Evolutionary conservation across 2,329 filamentous ascomycete species (phyloP).

Genomic region (Ophiosphaerella korrae): DNA sequence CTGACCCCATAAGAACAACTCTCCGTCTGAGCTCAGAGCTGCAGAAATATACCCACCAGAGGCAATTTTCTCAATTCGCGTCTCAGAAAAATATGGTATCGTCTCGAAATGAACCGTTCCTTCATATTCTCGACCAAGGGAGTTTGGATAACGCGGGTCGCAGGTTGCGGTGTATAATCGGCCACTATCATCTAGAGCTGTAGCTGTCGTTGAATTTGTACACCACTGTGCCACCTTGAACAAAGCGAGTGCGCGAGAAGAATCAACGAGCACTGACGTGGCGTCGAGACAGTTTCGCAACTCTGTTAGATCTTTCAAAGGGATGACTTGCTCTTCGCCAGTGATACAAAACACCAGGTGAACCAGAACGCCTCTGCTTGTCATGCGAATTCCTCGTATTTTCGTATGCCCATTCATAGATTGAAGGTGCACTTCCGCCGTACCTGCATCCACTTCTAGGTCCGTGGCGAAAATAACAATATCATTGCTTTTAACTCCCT

Average conservation of each 20-base stretch:
- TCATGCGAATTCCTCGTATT: constrained; percentile 14
- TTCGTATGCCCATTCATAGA: neutral
- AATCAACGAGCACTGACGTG: neutral
- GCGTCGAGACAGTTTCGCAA: neutral
- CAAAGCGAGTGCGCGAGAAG: neutral
- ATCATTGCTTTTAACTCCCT: neutral
- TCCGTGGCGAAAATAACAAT: constrained; percentile 19
- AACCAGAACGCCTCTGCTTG: constrained; percentile 7
- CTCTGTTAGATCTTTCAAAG: constrained; percentile 3
- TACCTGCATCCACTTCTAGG: constrained; percentile 6
- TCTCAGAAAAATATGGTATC: constrained; percentile 36
- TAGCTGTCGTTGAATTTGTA: constrained; percentile 30
- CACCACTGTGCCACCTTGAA: constrained; percentile 9
- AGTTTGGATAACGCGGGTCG: constrained; percentile 31
- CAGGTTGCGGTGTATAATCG: constrained; percentile 26
- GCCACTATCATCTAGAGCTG: constrained; percentile 19
- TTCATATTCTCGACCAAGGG: constrained; percentile 25
- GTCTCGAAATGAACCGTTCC: constrained; percentile 7
- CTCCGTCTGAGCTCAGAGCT: constrained; percentile 36
- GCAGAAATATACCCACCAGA: constrained; percentile 41
- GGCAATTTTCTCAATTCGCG: constrained; percentile 25
- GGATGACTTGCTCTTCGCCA: neutral
- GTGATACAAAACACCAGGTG: neutral
- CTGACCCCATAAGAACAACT: constrained; percentile 43
- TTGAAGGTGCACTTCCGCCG: constrained; percentile 2